Conservation (phyloP, 345 rosid species). For the Bruguiera gymnorhiza region DNA sequence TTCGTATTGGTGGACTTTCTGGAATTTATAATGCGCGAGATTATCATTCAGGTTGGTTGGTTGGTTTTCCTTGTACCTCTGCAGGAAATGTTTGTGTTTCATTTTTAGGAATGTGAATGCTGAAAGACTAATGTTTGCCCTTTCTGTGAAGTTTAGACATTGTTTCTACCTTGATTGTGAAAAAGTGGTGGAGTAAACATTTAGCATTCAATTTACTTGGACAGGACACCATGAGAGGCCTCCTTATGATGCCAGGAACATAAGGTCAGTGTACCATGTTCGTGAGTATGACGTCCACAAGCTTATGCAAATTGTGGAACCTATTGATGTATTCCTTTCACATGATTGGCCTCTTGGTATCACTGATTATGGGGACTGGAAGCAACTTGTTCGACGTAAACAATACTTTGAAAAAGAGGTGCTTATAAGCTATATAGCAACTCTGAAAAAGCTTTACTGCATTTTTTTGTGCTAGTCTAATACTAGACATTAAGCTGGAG, state of each 20-base stretch:
- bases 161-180: background rate
- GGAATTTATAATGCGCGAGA: conserved; percentile 69
- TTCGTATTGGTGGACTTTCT: conserved; percentile 88
- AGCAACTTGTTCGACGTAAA: conserved; percentile 56
- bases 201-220: conserved; percentile 11
- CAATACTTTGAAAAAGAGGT: conserved; percentile 68
- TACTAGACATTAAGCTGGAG: no score
- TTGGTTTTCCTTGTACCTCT: conserved; percentile 20
- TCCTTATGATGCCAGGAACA: conserved; percentile 61
- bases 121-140: background rate
- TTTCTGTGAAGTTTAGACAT: no score
- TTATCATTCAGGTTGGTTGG: conserved; percentile 68
- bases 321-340: conserved; percentile 82
- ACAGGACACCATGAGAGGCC: conserved; percentile 87
- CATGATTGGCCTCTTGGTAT: conserved; percentile 97
- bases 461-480: background rate
- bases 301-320: conserved; percentile 79
- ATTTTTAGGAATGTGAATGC: background rate
- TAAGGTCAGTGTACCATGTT: conserved; percentile 80
- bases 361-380: conserved; percentile 72
- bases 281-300: conserved; percentile 89
- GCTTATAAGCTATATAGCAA: background rate
- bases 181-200: background rate
- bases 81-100: background rate
- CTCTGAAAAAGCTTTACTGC: background rate